Base-by-base conservation (phyloP, 2,329 filamentous ascomycete species). In the Sarocladiaceae sp. region DNA sequence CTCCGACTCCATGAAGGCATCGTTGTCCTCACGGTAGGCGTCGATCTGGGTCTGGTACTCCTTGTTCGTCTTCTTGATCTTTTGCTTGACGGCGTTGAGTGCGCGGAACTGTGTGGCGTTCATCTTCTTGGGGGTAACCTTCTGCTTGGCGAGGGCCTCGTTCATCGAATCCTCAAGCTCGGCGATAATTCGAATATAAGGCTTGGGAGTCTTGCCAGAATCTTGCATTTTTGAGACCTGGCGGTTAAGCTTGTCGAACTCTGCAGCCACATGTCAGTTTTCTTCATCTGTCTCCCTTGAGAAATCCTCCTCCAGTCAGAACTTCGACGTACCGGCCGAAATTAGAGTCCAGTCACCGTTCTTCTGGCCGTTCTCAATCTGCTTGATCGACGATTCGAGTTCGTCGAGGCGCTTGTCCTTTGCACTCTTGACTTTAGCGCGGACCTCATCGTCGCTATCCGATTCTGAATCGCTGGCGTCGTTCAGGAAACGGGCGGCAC, bases 11-110 rank as follows among this genome's bases (percentile, higher is more conserved):
- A 96, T 89, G 69, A 84, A 97, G 15, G 71, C 82, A 52, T 91
- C 88, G 66, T 91, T 88, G 65, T 95, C 81, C 51, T 80, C 83
- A 54, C 86, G 78, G 73, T 91, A 98, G 51, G 83, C 78, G 55
- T 95, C 88, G 57, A 98, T 84, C 60, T 95, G 87, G 50, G 78
- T 73, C 60, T 88, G 80, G 69, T 91, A 91, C 52, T 97, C 91
- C 71, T 95, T 94, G 77, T 91, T 95, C 71, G 91, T 91, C 80
- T 96, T 97, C 80, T 91, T 90, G 73, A 98, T 88, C 71, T 90
- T 90, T 68, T 98, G 93, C 72, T 96, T 95, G 60, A 97, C 87
- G 50, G 90, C 88, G 66, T 97, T 98, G 59, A 98, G 79, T 59
- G 90, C 89, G 69, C 89, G 88, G 53, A 89, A 85, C 62, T 91